Evolutionary conservation across 495 filamentous ascomycete genomes (phyloP), one percentile per base, ranked within the genome.

Genomic region (Penicillium coffeae): DNA sequence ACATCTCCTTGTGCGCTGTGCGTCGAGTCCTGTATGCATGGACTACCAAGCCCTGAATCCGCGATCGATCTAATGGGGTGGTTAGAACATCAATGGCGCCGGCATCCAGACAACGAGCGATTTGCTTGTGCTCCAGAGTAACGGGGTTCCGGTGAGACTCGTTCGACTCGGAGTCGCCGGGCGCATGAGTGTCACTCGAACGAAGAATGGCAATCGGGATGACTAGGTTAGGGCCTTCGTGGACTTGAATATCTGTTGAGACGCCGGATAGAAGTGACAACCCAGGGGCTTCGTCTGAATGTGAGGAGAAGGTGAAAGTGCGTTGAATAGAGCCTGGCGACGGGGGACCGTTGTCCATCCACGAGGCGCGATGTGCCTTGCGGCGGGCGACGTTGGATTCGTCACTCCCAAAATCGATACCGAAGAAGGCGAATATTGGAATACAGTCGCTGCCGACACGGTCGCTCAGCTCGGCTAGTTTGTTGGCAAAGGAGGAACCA

Each of bases 41-140:
- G 12, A 91, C 77, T 47, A 86, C 81, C 21, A 96, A 75, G 34
- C 82, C 81, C 54, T 85, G 82, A 18, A 91, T 73, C 39, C 84
- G 77, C 46, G 85, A 80, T 37, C 70, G 76, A 49, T 86, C 78
- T 19, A 96, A 63, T 5, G 92, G 91, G 52, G 84, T 87, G 1
- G 80, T 77, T 47, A 96, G 69, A 48, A 96, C 87, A 71, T 96
- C 92, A 15, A 86, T 72, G 9, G 92, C 92, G 38, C 92, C 92
- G 18, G 81, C 81, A 60, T 96, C 89, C 10, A 97, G 67, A 65
- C 86, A 93, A 53, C 74, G 79, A 45, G 85, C 76, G 36, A 79
- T 69, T 15, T 76, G 69, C 30, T 72, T 65, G 15, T 74, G 67
- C 35, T 76, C 70, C 13, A 70, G 53, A 4, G 65, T 59, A 18